Evolutionary conservation across 2,329 filamentous ascomycete species (phyloP).

Genomic region (Phyllosticta citribraziliensis): DNA sequence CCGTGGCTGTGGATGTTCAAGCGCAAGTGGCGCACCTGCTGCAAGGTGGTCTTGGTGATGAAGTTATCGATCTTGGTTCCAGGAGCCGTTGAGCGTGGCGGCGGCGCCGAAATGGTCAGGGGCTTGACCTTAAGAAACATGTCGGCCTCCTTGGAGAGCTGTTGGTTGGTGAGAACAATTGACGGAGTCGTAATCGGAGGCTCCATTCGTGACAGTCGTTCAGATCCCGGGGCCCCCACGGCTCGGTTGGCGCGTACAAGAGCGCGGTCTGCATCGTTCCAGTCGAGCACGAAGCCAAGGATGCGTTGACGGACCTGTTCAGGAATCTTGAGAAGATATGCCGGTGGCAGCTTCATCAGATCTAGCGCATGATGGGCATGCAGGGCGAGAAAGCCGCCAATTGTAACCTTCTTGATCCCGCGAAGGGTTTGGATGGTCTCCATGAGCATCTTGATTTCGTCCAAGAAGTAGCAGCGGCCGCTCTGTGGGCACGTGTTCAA

Average conservation of each 20-base stretch:
- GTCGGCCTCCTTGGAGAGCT: neutral
- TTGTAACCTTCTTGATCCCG: constrained; percentile 6
- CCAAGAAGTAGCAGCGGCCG: constrained; percentile 8
- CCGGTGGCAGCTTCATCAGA: constrained; percentile 5
- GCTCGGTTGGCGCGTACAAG: neutral
- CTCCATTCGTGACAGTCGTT: neutral
- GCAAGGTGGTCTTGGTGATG: neutral
- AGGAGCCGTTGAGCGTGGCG: neutral
- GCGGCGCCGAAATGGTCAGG: constrained; percentile 1
- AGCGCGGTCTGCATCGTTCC: constrained; percentile 2
- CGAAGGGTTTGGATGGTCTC: neutral
- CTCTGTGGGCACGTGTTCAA: neutral
- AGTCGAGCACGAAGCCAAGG: constrained; percentile 1
- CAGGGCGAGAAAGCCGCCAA: constrained; percentile 4
- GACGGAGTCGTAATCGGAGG: neutral
- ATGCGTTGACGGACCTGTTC: neutral
- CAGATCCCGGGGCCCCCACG: neutral
- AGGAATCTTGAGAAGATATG: constrained; percentile 1
- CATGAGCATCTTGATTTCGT: constrained; percentile 8
- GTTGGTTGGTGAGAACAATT: neutral
- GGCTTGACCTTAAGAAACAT: neutral
- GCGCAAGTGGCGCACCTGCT: neutral
- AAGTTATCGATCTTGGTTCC: constrained; percentile 5
- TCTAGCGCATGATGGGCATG: neutral
- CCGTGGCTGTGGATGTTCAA: constrained; percentile 1